Evolutionary conservation across 345 rosid species (phyloP).

Genomic region (Salix viminalis): DNA sequence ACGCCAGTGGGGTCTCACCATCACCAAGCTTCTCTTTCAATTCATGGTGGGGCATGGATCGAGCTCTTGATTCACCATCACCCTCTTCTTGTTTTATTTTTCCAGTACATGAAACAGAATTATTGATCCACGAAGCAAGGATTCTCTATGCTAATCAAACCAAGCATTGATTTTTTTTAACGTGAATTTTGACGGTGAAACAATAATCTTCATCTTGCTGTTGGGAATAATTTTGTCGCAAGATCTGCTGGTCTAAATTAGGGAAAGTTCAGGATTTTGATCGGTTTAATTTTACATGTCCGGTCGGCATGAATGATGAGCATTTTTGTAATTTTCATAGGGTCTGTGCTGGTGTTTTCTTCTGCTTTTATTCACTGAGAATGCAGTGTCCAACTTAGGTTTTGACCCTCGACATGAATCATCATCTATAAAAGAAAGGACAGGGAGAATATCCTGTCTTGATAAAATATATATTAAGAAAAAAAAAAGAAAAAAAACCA

Average conservation of each 20-base stretch:
- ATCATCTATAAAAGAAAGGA: neutral
- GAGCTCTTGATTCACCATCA: slow-evolving; percentile 16
- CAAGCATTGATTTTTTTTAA: neutral
- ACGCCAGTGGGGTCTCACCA: slow-evolving; percentile 25
- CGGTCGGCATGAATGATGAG: slow-evolving; percentile 14
- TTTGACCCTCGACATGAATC: slow-evolving; percentile 24
- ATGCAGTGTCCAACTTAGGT: slow-evolving; percentile 2
- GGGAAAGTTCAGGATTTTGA: neutral
- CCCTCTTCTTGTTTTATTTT: neutral
- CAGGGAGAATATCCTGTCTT: neutral
- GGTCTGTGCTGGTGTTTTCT: slow-evolving; percentile 16
- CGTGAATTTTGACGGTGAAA: neutral
- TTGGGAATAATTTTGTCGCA: neutral
- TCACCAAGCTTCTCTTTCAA: slow-evolving; percentile 5
- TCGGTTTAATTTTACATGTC: neutral
- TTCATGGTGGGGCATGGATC: slow-evolving; percentile 18
- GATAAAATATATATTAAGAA: neutral
- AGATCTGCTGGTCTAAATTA: neutral
- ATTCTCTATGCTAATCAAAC: neutral
- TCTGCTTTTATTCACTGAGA: slow-evolving; percentile 10
- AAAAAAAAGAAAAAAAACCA: neutral
- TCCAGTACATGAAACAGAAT: slow-evolving; percentile 13
- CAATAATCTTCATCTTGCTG: neutral
- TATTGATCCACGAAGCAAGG: slow-evolving; percentile 11
- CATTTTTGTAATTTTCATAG: slow-evolving; percentile 15